phyloP scores from a whole-genome alignment of 768 basidiomycete species.

The Russula abietina region DNA sequence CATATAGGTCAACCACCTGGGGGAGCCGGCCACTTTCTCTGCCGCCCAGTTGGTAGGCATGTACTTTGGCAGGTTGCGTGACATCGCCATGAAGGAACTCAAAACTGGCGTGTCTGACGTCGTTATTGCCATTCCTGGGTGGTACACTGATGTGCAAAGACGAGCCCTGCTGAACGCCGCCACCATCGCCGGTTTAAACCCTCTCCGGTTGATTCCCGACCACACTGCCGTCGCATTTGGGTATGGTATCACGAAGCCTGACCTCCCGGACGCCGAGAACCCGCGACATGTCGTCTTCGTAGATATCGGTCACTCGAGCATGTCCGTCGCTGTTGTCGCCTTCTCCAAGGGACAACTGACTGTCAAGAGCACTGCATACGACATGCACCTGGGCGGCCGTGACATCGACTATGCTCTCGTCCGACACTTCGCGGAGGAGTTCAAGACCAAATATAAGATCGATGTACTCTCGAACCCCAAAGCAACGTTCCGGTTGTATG shows the following conservation, averaged over 20 bases:
- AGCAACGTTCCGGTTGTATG: constrained; percentile 83
- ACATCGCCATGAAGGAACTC: constrained; percentile 80
- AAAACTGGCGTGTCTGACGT: constrained; percentile 84
- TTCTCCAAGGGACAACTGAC: constrained; percentile 91
- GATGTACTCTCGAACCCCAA: constrained; percentile 90
- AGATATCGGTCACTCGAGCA: constrained; percentile 90
- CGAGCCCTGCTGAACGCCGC: constrained; percentile 88
- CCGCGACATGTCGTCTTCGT: constrained; percentile 89
- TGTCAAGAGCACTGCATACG: constrained; percentile 85
- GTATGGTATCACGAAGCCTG: constrained; percentile 98
- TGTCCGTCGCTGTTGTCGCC: constrained; percentile 81
- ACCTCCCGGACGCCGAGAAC: constrained; percentile 79
- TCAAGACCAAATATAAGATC: constrained; percentile 97
- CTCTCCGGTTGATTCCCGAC: constrained; percentile 95
- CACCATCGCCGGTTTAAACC: constrained; percentile 80
- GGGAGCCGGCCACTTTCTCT: constrained; percentile 72
- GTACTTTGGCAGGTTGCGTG: constrained; percentile 87
- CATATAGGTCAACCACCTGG: constrained; percentile 77
- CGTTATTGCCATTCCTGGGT: constrained; percentile 93
- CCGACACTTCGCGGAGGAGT: constrained; percentile 82
- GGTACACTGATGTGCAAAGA: constrained; percentile 93
- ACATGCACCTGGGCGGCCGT: constrained; percentile 90
- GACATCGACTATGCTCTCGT: constrained; percentile 93
- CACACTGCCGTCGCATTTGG: constrained; percentile 93
- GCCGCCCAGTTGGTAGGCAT: constrained; percentile 88